A percentile compares a stretch with the other conserved stretches of the same genome.
Evolutionary conservation across 192 early-diverging fungal species (phyloP).

Genomic region (Linnemannia exigua): DNA sequence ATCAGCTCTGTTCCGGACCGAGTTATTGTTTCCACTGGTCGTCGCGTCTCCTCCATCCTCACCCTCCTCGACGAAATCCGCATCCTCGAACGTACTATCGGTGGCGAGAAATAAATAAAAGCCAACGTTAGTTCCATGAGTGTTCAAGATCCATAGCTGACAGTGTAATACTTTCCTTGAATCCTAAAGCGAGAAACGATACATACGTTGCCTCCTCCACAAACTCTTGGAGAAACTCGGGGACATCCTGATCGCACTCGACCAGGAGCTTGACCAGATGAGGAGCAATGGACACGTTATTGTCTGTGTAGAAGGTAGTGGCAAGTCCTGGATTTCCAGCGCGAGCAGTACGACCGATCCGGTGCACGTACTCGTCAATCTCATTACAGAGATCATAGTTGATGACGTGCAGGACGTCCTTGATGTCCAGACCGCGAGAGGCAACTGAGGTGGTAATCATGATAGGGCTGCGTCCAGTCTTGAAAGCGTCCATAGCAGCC

Average conservation of each 20-base stretch:
- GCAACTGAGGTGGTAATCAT: slow-evolving; percentile 89
- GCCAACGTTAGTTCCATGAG: background rate
- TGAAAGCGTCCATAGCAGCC: slow-evolving; percentile 78
- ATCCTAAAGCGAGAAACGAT: background rate
- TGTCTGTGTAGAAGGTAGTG: slow-evolving; percentile 64
- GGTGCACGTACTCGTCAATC: slow-evolving; percentile 89
- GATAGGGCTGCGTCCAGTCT: slow-evolving; percentile 64
- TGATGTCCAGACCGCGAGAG: slow-evolving; percentile 87
- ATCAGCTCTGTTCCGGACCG: background rate
- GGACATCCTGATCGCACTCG: slow-evolving; percentile 70
- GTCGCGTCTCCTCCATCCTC: background rate
- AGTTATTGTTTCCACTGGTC: background rate
- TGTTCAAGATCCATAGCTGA: background rate
- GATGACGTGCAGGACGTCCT: slow-evolving; percentile 87
- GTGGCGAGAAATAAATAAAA: background rate
- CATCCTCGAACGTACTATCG: slow-evolving; percentile 19
- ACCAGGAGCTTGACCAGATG: slow-evolving; percentile 62
- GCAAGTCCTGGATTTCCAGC: slow-evolving; percentile 71
- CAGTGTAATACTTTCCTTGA: background rate
- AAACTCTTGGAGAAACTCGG: slow-evolving; percentile 57
- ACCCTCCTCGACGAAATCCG: slow-evolving; percentile 19
- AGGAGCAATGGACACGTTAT: slow-evolving; percentile 54
- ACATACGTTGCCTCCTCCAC: background rate
- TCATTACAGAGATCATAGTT: slow-evolving; percentile 87
- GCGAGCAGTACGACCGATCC: slow-evolving; percentile 79